Evolutionary conservation across 768 basidiomycete genomes (phyloP), one percentile per base, ranked within the genome.

Genomic region (Amanita subjunquillea): DNA sequence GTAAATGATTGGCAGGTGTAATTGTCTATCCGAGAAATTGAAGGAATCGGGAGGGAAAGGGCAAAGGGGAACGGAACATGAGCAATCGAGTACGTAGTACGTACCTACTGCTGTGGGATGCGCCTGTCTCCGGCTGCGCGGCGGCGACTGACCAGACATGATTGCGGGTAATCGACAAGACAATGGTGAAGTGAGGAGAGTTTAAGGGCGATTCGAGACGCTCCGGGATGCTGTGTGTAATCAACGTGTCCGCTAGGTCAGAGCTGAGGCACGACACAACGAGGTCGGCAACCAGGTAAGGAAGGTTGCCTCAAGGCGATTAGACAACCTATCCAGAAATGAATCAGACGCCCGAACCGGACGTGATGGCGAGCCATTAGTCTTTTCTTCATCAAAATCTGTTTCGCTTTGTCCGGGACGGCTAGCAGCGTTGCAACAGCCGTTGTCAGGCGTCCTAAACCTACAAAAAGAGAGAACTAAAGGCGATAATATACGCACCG

Each of bases 241-340:
- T 72, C 80, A 83, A 82, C 82, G 82, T 83, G 63, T 68, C 67
- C 65, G 67, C 67, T 67, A 69, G 65, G 62, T 58, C 63, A 65
- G 67, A 66, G 59, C 65, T 70, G 64, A 66, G 64, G 63, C 60
- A 64, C 63, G 61, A 59, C 41, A 72, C 76, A 77, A 78, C 68
- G 77, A 78, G 77, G 77, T 75, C 69, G 72, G 71, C 70, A 72
- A 58, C 76, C 78, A 63, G 64, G 72, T 77, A 76, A 71, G 78
- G 78, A 77, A 77, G 69, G 61, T 54, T 60, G 68, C 68, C 69
- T 69, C 67, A 63, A 70, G 68, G 66, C 66, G 51, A 46, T 52
- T 36, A 36, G 46, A 36, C 34, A 22, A 48, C 34, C 20, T 36
- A 44, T 51, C 40, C 50, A 51, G 37, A 51, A 51, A 51, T 51